A percentile compares a stretch with the other conserved stretches of the same genome.
Conservation (phyloP, 78 protist species). For the Chrysochromulina tobinii region DNA sequence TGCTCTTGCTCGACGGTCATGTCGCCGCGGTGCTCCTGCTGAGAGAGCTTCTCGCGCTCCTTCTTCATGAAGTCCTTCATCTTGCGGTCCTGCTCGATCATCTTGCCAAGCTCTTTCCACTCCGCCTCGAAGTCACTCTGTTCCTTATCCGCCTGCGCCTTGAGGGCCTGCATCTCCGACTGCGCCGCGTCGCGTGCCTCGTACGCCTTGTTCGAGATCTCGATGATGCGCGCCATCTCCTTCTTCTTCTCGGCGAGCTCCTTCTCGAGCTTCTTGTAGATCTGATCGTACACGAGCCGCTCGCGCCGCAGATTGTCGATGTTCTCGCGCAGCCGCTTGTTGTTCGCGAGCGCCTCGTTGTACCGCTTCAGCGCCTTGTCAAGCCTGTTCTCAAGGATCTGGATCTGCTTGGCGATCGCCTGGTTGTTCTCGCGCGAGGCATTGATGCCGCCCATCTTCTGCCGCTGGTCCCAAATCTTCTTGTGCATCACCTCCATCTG, state of each 20-base stretch:
- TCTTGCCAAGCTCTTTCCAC: constrained; percentile 37
- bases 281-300: constrained; percentile 65
- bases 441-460: constrained; percentile 61
- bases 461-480: constrained; percentile 33
- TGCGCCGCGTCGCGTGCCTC: constrained; percentile 65
- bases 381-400: not conserved
- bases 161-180: not conserved
- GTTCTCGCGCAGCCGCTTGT: constrained; percentile 64
- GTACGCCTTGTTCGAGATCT: constrained; percentile 60
- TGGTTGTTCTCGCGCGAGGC: constrained; percentile 28
- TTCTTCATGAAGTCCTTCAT: constrained; percentile 42
- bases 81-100: constrained; percentile 50
- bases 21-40: not conserved
- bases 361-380: constrained; percentile 53
- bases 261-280: constrained; percentile 54
- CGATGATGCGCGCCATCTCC: constrained; percentile 64
- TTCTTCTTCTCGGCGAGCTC: constrained; percentile 58
- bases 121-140: constrained; percentile 33
- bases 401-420: constrained; percentile 47
- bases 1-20: not conserved
- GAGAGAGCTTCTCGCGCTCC: constrained; percentile 13
- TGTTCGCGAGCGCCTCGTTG: constrained; percentile 66
- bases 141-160: constrained; percentile 40
- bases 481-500: not conserved
- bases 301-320: constrained; percentile 82